These are phyloP conservation scores for Phytophthora macrochlamydospora DNA, from an alignment of 352 stramenopile genomes.

Conservation along the genomic window DNA sequence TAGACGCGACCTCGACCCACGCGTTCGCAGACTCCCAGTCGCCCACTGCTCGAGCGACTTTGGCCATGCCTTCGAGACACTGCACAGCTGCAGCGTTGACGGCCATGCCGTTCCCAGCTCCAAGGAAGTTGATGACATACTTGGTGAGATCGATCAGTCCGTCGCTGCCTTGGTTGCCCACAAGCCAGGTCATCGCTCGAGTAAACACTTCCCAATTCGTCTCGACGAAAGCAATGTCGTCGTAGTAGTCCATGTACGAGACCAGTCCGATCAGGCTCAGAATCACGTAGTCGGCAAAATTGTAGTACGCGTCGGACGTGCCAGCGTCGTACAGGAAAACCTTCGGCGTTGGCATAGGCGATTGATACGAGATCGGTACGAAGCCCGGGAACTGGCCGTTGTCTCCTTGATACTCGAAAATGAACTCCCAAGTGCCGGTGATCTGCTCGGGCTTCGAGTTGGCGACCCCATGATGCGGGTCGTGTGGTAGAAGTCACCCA, in stretches of 20 bases:
- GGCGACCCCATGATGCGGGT: slow-evolving; percentile 34
- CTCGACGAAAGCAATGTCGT: slow-evolving; percentile 23
- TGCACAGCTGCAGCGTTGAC: slow-evolving; percentile 38
- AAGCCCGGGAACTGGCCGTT: slow-evolving; percentile 29
- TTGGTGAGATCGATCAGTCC: slow-evolving; percentile 35
- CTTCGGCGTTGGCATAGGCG: slow-evolving; percentile 31
- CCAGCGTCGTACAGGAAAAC: slow-evolving; percentile 35
- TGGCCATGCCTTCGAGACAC: slow-evolving; percentile 31
- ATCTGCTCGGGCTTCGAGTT: slow-evolving; percentile 36
- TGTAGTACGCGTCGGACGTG: slow-evolving; percentile 15
- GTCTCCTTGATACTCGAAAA: slow-evolving; percentile 30
- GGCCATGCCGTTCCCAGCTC: slow-evolving; percentile 23
- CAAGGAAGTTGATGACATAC: slow-evolving; percentile 31
- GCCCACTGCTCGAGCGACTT: slow-evolving; percentile 19
- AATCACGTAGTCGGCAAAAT: slow-evolving; percentile 40
- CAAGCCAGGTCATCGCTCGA: slow-evolving; percentile 24
- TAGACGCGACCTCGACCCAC: slow-evolving; percentile 18
- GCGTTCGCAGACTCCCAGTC: slow-evolving; percentile 25
- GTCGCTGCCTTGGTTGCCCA: slow-evolving; percentile 19
- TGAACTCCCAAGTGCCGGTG: slow-evolving; percentile 31
- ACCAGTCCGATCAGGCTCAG: slow-evolving; percentile 32
- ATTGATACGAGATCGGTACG: slow-evolving; percentile 34
- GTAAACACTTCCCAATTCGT: slow-evolving; percentile 27
- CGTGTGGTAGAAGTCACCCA: slow-evolving; percentile 37
- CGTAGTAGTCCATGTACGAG: slow-evolving; percentile 42